Percentiles rank a stretch among this genome's conserved stretches.
Conservation (phyloP, 805 yeast genomes). For the Hanseniaspora guilliermondii region DNA sequence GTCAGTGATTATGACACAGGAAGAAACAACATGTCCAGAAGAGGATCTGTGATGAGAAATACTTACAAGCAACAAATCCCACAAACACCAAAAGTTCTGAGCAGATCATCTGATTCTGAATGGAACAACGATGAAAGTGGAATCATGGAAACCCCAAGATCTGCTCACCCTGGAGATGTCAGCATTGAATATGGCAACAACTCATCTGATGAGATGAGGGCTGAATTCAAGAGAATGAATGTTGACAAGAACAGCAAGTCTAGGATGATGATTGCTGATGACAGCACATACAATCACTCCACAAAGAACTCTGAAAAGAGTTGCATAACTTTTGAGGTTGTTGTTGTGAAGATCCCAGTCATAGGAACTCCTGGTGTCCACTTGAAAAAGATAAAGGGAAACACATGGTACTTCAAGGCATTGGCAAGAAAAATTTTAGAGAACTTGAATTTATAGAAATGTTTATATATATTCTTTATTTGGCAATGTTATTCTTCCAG, state of each 20-base stretch:
- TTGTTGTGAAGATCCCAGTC: slow-evolving; percentile 81
- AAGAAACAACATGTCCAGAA: slow-evolving; percentile 15
- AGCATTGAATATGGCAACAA: slow-evolving; percentile 12
- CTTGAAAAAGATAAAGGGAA: slow-evolving; percentile 83
- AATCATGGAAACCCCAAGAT: slow-evolving; percentile 47
- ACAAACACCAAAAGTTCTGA: slow-evolving; percentile 42
- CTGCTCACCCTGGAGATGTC: slow-evolving; percentile 15
- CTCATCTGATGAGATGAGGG: slow-evolving; percentile 6
- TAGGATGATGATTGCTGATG: slow-evolving; percentile 19
- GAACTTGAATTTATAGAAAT: slow-evolving; percentile 46
- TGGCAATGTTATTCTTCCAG: background rate
- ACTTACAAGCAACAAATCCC: slow-evolving; percentile 34
- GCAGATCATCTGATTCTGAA: slow-evolving; percentile 19
- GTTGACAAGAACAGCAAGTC: slow-evolving; percentile 9
- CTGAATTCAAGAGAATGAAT: background rate
- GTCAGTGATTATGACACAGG: slow-evolving; percentile 3
- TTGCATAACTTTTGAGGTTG: slow-evolving; percentile 66
- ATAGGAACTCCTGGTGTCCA: slow-evolving; percentile 88
- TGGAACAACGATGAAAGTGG: slow-evolving; percentile 41
- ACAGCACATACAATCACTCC: slow-evolving; percentile 11
- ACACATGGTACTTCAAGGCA: slow-evolving; percentile 89
- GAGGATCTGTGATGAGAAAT: slow-evolving; percentile 21
- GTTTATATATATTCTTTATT: background rate
- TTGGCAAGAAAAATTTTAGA: slow-evolving; percentile 73
- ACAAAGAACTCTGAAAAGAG: slow-evolving; percentile 39